Conservation (phyloP, 805 yeast species). For the Saturnispora sanitii region DNA sequence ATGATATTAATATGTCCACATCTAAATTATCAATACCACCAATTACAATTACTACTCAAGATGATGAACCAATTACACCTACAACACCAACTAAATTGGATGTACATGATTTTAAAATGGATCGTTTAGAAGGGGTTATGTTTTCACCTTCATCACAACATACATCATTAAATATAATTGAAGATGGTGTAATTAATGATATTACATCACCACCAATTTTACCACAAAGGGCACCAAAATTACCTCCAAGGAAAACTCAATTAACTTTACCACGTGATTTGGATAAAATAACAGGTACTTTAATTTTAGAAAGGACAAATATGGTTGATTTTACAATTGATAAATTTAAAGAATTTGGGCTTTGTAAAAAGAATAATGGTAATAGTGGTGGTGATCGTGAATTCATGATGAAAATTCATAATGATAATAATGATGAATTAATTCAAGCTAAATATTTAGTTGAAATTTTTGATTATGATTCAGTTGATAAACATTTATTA, state of each 20-base stretch:
- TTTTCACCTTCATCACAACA: neutral
- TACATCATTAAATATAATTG: neutral
- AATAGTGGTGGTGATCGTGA: neutral
- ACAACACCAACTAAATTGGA: neutral
- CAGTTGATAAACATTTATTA: neutral
- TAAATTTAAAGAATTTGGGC: constrained; percentile 2
- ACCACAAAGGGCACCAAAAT: constrained; percentile 7
- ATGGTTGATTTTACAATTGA: neutral
- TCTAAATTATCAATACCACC: too few relatives aligned
- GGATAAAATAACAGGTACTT: neutral
- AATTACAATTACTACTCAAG: neutral
- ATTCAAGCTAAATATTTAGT: neutral
- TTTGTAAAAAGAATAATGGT: neutral
- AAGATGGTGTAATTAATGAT: constrained; percentile 3
- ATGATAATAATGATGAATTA: neutral
- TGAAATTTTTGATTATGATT: neutral
- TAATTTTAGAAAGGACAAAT: constrained; percentile 1
- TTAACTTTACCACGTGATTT: neutral
- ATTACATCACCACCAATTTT: constrained; percentile 2
- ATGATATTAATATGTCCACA: too few relatives aligned
- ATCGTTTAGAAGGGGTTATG: constrained; percentile 1
- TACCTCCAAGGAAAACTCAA: constrained; percentile 3
- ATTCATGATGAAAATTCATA: too few relatives aligned
- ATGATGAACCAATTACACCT: neutral
- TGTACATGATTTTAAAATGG: neutral